Conservation (phyloP, 2,329 filamentous ascomycete species). For the Albifimbria verrucaria region DNA sequence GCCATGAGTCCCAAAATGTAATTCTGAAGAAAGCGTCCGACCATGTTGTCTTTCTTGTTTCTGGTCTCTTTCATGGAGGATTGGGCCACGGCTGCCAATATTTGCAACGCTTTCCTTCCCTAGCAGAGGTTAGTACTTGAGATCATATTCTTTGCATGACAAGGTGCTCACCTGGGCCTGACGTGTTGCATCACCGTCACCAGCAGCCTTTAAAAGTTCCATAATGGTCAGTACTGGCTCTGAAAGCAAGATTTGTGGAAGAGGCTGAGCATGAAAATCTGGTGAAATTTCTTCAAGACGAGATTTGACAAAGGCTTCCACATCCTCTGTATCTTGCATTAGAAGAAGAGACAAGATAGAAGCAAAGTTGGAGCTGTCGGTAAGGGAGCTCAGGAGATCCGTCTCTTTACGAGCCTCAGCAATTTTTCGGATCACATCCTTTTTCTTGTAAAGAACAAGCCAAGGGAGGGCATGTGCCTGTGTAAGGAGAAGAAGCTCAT, state of each 20-base stretch:
- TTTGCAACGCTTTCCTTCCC: slow-evolving; percentile 45
- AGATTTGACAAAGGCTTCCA: slow-evolving; percentile 65
- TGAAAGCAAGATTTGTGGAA: slow-evolving; percentile 67
- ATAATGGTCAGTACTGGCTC: slow-evolving; percentile 75
- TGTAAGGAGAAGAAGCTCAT: slow-evolving; percentile 70
- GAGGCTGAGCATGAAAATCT: slow-evolving; percentile 62
- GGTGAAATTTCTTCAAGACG: slow-evolving; percentile 66
- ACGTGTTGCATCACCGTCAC: slow-evolving; percentile 59
- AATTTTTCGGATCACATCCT: slow-evolving; percentile 77
- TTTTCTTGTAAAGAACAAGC: slow-evolving; percentile 74
- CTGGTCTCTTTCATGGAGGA: slow-evolving; percentile 37
- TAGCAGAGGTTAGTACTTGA: too few relatives aligned
- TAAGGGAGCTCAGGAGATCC: slow-evolving; percentile 54
- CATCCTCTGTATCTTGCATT: slow-evolving; percentile 51
- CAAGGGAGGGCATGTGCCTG: slow-evolving; percentile 83
- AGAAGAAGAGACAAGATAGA: slow-evolving; percentile 58
- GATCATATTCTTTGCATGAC: too few relatives aligned
- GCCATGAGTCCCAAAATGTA: slow-evolving; percentile 87
- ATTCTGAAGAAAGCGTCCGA: slow-evolving; percentile 74
- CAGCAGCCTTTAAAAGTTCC: slow-evolving; percentile 77
- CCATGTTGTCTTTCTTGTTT: slow-evolving; percentile 50
- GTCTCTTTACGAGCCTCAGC: slow-evolving; percentile 71
- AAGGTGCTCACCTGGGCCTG: slow-evolving; percentile 55
- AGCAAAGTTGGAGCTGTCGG: slow-evolving; percentile 55
- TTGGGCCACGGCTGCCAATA: slow-evolving; percentile 41